These are phyloP conservation scores for Hypoxylon lenormandii DNA, from an alignment of 495 filamentous ascomycete genomes.

Conservation along the genomic window DNA sequence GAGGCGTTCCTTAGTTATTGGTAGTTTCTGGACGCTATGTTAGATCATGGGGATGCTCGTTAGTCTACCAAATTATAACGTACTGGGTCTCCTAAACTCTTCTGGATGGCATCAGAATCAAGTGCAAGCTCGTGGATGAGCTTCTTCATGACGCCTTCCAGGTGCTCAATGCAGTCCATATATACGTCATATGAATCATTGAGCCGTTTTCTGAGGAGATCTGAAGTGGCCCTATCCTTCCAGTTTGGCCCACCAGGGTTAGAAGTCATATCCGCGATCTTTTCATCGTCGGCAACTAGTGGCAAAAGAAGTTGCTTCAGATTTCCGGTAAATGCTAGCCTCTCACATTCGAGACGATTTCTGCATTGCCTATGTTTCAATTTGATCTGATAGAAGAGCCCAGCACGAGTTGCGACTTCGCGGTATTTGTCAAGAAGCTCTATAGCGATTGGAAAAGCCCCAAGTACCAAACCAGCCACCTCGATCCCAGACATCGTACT, in stretches of 20 bases:
- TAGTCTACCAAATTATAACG: not conserved
- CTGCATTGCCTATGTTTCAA: slow-evolving; percentile 46
- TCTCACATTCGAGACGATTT: slow-evolving; percentile 42
- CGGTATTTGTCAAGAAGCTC: slow-evolving; percentile 50
- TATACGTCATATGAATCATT: slow-evolving; percentile 28
- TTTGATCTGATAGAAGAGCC: slow-evolving; percentile 47
- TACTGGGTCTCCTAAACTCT: slow-evolving; percentile 7
- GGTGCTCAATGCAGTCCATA: slow-evolving; percentile 5
- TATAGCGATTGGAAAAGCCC: slow-evolving; percentile 50
- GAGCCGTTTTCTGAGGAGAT: slow-evolving; percentile 37
- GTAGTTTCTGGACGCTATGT: slow-evolving; percentile 1
- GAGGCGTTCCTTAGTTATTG: not conserved
- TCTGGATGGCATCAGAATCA: slow-evolving; percentile 3
- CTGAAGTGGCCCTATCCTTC: slow-evolving; percentile 38
- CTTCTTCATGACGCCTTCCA: slow-evolving; percentile 2
- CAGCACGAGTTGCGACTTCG: slow-evolving; percentile 40
- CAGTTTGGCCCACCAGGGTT: slow-evolving; percentile 15
- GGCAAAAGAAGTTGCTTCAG: slow-evolving; percentile 31
- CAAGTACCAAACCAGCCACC: slow-evolving; percentile 51
- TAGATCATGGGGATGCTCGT: not conserved
- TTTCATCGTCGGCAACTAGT: slow-evolving; percentile 11
- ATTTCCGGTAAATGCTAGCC: slow-evolving; percentile 5
- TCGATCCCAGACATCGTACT: slow-evolving; percentile 54
- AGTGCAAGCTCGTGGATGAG: slow-evolving; percentile 14
- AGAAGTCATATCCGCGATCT: slow-evolving; percentile 20